phyloP scores from a whole-genome alignment of 345 rosid genomes.

The Brassica rapa region DNA sequence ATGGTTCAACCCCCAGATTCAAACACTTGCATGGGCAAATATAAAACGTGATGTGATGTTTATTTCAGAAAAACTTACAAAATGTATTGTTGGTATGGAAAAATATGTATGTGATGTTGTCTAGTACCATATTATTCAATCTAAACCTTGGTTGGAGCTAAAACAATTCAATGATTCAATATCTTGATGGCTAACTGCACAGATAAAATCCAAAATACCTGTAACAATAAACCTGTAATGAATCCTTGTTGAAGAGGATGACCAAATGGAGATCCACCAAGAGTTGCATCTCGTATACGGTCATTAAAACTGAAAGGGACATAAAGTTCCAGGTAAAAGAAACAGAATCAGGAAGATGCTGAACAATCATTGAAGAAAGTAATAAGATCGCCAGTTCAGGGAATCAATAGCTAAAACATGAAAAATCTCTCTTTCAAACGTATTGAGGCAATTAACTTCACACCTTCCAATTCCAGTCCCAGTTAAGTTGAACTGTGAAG shows the following conservation, averaged over 20 bases:
- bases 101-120: not conserved
- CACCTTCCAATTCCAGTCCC: constrained; percentile 96
- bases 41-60: not conserved
- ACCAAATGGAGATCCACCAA: constrained; percentile 99
- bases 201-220: constrained; percentile 49
- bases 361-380: constrained; percentile 10
- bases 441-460: constrained; percentile 16
- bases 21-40: not conserved
- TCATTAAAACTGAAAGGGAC: constrained; percentile 78
- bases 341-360: constrained; percentile 11
- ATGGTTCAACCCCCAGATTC: not conserved
- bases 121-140: not conserved
- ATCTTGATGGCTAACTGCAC: constrained; percentile 13
- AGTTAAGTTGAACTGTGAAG: constrained; percentile 71
- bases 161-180: not conserved
- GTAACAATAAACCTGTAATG: constrained; percentile 77
- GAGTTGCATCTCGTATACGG: constrained; percentile 93
- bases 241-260: constrained; percentile 97
- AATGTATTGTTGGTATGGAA: not conserved
- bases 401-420: not conserved
- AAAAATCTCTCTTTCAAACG: not conserved
- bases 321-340: constrained; percentile 17
- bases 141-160: not conserved
- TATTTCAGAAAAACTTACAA: not conserved
- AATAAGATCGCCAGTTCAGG: no score